Evolutionary conservation across 768 basidiomycete genomes (phyloP), one percentile per base, ranked within the genome.

Genomic region (Pleurotus djamor): DNA sequence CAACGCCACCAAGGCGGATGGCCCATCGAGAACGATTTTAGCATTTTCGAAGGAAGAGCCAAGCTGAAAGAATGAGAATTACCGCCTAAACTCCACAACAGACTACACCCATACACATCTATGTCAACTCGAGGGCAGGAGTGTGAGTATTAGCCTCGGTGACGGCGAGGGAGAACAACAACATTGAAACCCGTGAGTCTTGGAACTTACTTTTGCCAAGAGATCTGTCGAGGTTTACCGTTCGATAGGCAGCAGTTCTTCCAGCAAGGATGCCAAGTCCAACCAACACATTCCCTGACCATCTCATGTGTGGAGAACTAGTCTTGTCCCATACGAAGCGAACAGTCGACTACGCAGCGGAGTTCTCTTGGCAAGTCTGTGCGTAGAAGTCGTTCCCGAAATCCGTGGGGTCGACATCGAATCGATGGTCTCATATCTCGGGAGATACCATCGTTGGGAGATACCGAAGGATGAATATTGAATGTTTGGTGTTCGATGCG

Each of bases 121-220:
- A 54, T 41, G 35, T 35, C 54, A 56, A 12, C 41, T 43, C 54
- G n/a, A 28, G 17, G 54, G 6, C 41, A 14, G 54, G 13, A 16
- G 33, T 32, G 16, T 28, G 16, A 38, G 17, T 41, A 56, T 44
- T 28, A 41, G 8, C 37, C 44, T 56, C 54, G 54, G 38, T 56
- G 54, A 45, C 54, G 44, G 44, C 54, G 54, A 56, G 54, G 54
- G 54, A 56, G 44, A 38, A 41, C 5, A 28, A 32, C 41, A 28
- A 38, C 41, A 44, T 41, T 28, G 54, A 56, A 37, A 10, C 17
- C 54, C 41, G 17, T 37, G 16, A 32, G 21, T 28, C 21, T 28
- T 52, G 38, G 41, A 43, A 38, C 41, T 38, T 10, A 16, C 49
- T 9, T 9, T 9, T 33, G 49, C 49, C 49, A 50, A 50, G 49